phyloP scores from a whole-genome alignment of 768 basidiomycete genomes.

The Mrakia hoshinonis region DNA sequence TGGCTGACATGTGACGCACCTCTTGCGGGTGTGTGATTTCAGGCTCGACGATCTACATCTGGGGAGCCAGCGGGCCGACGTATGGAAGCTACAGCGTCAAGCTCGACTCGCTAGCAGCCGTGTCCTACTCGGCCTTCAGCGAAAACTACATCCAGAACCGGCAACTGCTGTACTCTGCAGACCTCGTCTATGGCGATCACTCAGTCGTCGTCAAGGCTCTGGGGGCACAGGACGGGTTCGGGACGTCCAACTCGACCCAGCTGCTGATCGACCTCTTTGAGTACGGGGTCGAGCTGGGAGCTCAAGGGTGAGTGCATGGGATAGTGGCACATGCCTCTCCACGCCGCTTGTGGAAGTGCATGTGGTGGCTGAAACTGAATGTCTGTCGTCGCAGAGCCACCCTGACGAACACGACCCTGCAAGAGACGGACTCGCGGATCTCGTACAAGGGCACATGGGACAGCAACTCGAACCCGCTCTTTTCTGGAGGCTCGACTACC shows the following conservation, averaged over 20 bases:
- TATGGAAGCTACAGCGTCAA: constrained; percentile 33
- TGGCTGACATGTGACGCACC: too few species aligned
- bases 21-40: too few species aligned
- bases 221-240: background rate
- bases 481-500: constrained; percentile 36
- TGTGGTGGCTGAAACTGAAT: background rate
- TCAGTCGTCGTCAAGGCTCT: background rate
- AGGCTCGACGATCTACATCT: constrained; percentile 36
- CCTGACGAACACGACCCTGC: constrained; percentile 36
- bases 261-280: constrained; percentile 33
- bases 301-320: constrained; percentile 34
- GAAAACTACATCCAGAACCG: constrained; percentile 19
- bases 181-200: background rate
- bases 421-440: constrained; percentile 33
- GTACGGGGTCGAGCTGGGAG: constrained; percentile 33
- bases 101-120: constrained; percentile 31
- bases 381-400: constrained; percentile 30
- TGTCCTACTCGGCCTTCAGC: constrained; percentile 29
- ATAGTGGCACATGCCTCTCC: background rate
- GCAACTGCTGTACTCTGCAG: background rate
- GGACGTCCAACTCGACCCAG: background rate
- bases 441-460: constrained; percentile 37
- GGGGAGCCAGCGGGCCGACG: constrained; percentile 33
- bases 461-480: constrained; percentile 33
- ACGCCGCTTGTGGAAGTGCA: background rate